A percentile compares a stretch with the other conserved stretches of the same genome.
phyloP scores from a whole-genome alignment of 495 filamentous ascomycete species.

The Penicillium argentinense region DNA sequence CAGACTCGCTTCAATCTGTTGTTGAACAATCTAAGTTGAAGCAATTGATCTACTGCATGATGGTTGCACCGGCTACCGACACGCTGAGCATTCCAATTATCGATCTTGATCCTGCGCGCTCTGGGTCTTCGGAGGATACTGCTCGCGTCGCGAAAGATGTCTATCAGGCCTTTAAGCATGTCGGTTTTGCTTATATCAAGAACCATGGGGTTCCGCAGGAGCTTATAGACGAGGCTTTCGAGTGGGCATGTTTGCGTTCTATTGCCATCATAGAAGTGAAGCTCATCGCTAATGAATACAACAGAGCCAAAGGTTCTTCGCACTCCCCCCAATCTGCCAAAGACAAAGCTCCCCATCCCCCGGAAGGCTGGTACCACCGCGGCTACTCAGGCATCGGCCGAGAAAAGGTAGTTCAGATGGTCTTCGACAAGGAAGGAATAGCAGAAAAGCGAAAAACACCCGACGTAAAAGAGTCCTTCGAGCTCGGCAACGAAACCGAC shows the following conservation, averaged over 20 bases:
- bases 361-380: constrained; percentile 8
- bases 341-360: constrained; percentile 18
- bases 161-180: constrained; percentile 9
- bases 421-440: constrained; percentile 4
- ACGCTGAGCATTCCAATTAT: constrained; percentile 3
- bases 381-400: constrained; percentile 8
- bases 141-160: constrained; percentile 4
- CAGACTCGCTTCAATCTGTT: not conserved
- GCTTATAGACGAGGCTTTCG: constrained; percentile 11
- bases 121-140: not conserved
- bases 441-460: constrained; percentile 5
- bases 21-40: too few relatives aligned
- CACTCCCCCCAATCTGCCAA: constrained; percentile 31
- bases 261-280: not conserved
- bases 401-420: constrained; percentile 7
- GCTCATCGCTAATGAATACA: not conserved
- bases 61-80: not conserved
- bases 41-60: too few relatives aligned
- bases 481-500: constrained; percentile 52
- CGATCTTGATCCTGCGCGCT: constrained; percentile 2
- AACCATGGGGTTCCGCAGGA: constrained; percentile 10
- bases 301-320: constrained; percentile 20
- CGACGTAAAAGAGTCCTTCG: constrained; percentile 50
- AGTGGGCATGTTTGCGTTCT: constrained; percentile 2
- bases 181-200: constrained; percentile 14